Base-by-base conservation (phyloP, 768 basidiomycete species). In the Auricularia sp. region DNA sequence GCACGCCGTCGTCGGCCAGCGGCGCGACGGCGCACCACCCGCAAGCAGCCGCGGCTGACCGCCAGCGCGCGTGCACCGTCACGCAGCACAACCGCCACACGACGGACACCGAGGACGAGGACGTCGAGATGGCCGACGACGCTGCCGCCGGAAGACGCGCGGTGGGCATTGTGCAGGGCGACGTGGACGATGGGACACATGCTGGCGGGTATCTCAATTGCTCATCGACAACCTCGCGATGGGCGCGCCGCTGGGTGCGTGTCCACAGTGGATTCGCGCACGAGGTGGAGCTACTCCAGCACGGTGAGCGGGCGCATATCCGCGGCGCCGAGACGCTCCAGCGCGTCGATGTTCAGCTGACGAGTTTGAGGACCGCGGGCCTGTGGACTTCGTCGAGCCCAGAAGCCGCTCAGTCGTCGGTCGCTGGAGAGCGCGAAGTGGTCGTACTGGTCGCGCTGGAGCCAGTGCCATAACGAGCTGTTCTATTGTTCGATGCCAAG, bases 171-270 rank as follows among this genome's bases (percentile, higher is more conserved):
- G n/a, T 42, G 54, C 54, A 18, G 33, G n/a, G 29, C 61, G 47
- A 51, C 47, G 24, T 29, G 24, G 47, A 51, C 47, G 47, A 51
- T 16, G 16, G 21, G 11, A 10, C 21, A 16, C 16, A 5, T 21
- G 44, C 8, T 44, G 44, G 44, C 44, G 47, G 47, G 47, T 13
- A 13, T 16, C 21, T 8, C 11, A 51, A 51, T 18, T 51, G 47
- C 47, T 51, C 47, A 51, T 51, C 47, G 92, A 94, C 69, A 90
- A 90, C 73, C 90, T 93, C 68, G 89, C 88, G 4, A 90, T 92
- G 87, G 92, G 92, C 59, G 92, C 92, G 0, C 92, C 92, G 1
- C 92, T 92, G 7, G 91, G 91, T 47, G 91, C 92, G 93, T 24
- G 24, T 24, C 24, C 24, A 24, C 24, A 24, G 24, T 24, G 24